Evolutionary conservation across 306 rosid genomes (phyloP), one percentile per base, ranked within the genome.

Genomic region (Cucurbita ficifolia): DNA sequence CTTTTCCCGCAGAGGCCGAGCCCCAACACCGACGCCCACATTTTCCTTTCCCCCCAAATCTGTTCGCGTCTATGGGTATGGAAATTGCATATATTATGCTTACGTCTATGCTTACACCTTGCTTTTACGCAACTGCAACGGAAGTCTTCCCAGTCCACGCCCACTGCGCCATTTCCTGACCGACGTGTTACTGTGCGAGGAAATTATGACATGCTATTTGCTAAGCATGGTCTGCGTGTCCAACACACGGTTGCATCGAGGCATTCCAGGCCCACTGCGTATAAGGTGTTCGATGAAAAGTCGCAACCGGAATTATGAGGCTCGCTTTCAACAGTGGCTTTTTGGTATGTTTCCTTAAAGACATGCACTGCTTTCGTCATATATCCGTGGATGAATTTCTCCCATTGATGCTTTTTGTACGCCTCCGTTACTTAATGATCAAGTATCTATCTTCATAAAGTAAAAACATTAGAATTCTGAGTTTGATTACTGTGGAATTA

Each of bases 141-240:
- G 54, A 24, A 67, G 55, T 24, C 76, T 43, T 74, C 39, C 79
- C 83, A 82, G 79, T 67, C 54, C 59, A 64, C 19, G 53, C 57
- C 71, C 59, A 4, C 67, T 21, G 36, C 76, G 79, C 68, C 60
- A 52, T 22, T 52, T 57, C 16, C 55, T 46, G 19, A 19, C 78
- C 51, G 6, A 79, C 76, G 96, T 89, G 94, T 87, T 84, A 46
- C 43, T 74, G 33, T 38, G 57, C 40, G 83, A 81, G 86, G 64
- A 63, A 71, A 13, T 75, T 52, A 81, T 57, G 76, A 86, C 90
- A 86, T 86, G 91, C 84, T 71, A 76, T 80, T 74, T 84, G 87
- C 82, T 63, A 76, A 80, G 76, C 80, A 68, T 76, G 78, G 21
- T 61, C 75, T 77, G 82, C 72, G 86, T 85, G 85, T 83, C 83